Evolutionary conservation across 2,329 filamentous ascomycete genomes (phyloP), one percentile per base, ranked within the genome.

Genomic region (Hirsutella thompsonii): DNA sequence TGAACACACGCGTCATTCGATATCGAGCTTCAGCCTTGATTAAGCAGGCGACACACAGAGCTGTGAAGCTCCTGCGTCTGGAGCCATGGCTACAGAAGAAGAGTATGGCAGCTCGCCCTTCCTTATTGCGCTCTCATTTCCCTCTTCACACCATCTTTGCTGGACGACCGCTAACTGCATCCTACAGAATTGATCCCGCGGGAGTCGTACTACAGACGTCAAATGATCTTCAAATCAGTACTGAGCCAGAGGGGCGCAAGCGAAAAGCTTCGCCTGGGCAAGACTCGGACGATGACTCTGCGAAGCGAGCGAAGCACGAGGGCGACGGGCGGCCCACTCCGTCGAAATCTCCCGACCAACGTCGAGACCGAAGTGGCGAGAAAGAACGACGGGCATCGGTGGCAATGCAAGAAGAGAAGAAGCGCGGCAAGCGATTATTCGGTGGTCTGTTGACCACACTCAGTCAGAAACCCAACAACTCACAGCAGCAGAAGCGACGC

Each of bases 371-470:
- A 8, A 9, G 16, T 16, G 13, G 2, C 13, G 34, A 32, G 3
- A 19, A 18, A 16, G 44, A 38, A n/a, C 43, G 41, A 13, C 45
- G 42, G 26, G 39, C 28, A 33, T 42, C 40, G 8, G 56, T 5
- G 6, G 37, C 54, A 32, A 54, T 52, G 6, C 59, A 79, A 43
- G 83, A 93, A 53, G 90, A 96, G 57, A 86, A 81, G 59, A 87
- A 84, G 57, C 81, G 90, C 30, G 84, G 85, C 19, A 82, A 84
- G 60, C 76, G 90, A 40, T 69, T 96, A 45, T 95, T 95, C 56
- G 89, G 90, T 46, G 84, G 81, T 29, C 64, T 93, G 42, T 67
- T 92, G 44, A 84, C 73, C 57, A 86, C 83, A 30, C 70, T 94
- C 45, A 87, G 81, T 59, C 83, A 90, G 62, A 80, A 74, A 52